Evolutionary conservation across 116 monocot genomes (phyloP).

Genomic region (Thalassia testudinum): DNA sequence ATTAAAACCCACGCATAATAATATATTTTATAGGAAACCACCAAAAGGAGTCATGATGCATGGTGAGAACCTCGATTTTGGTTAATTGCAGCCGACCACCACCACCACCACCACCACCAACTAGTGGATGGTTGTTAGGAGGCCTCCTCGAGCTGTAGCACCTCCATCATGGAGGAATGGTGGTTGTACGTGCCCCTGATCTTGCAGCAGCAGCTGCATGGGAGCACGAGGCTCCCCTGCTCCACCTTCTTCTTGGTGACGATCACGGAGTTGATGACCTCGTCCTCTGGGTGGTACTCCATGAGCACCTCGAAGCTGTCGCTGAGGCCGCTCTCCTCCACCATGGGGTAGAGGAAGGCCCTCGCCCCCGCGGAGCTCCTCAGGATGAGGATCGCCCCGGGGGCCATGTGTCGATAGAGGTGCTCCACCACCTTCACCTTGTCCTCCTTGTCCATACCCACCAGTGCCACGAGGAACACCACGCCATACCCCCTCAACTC

Average conservation of each 20-base stretch:
- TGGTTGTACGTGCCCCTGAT: not conserved
- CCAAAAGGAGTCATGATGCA: no score
- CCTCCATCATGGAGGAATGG: slow-evolving; percentile 21
- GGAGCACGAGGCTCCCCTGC: slow-evolving; percentile 8
- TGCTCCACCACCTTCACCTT: slow-evolving; percentile 45
- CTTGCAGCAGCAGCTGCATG: slow-evolving; percentile 12
- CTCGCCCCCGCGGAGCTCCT: slow-evolving; percentile 57
- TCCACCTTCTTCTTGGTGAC: slow-evolving; percentile 29
- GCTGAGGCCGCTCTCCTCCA: slow-evolving; percentile 21
- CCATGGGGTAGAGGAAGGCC: slow-evolving; percentile 70
- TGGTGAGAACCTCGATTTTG: no score
- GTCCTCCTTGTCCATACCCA: slow-evolving; percentile 36
- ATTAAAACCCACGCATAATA: no score
- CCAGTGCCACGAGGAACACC: slow-evolving; percentile 62
- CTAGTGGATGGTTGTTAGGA: no score
- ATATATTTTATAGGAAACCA: no score
- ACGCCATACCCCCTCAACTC: slow-evolving; percentile 34
- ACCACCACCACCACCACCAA: not conserved
- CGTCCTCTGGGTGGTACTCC: slow-evolving; percentile 47
- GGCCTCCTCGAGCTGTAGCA: slow-evolving; percentile 15
- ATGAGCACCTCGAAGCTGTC: slow-evolving; percentile 43
- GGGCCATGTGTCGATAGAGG: slow-evolving; percentile 36
- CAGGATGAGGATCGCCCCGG: slow-evolving; percentile 42
- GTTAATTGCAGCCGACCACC: no score
- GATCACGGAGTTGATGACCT: slow-evolving; percentile 77